These are phyloP conservation scores for Pseudonitzschia delicatissima DNA, from an alignment of 108 stramenopile genomes.

Conservation along the genomic window DNA sequence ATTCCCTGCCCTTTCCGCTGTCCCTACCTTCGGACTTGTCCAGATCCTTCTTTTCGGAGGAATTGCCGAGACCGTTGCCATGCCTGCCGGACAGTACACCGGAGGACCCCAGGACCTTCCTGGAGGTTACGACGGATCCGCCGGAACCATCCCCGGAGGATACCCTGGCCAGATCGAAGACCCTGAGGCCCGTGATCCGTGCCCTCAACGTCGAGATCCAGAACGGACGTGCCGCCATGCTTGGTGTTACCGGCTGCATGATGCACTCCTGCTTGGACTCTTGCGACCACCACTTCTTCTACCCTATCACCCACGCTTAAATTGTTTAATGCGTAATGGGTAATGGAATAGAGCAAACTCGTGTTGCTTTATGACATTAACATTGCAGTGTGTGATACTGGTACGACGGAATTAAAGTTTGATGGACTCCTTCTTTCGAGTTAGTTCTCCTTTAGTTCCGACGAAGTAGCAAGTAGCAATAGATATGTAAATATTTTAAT, in stretches of 20 bases:
- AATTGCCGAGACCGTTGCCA: conserved; percentile 40
- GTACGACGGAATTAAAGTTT: too few relatives aligned
- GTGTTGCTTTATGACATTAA: too few relatives aligned
- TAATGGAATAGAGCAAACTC: too few relatives aligned
- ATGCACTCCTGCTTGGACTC: conserved; percentile 18
- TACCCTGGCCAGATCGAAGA: conserved; percentile 33
- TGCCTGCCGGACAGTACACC: conserved; percentile 48
- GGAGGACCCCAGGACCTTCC: background rate
- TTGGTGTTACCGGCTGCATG: conserved; percentile 75
- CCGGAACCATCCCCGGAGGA: conserved; percentile 49
- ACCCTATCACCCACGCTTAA: background rate
- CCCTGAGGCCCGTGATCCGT: conserved; percentile 47
- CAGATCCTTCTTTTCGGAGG: conserved; percentile 52
- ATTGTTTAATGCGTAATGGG: too few relatives aligned
- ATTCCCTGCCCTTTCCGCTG: conserved; percentile 27
- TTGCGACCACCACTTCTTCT: background rate
- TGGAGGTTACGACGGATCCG: conserved; percentile 39
- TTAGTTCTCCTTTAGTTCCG: too few relatives aligned
- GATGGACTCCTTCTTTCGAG: too few relatives aligned
- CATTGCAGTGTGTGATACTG: too few relatives aligned
- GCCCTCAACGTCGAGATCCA: conserved; percentile 85
- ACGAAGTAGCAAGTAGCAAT: too few relatives aligned
- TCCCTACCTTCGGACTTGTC: conserved; percentile 37
- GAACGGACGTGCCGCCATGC: too few relatives aligned
- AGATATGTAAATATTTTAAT: too few relatives aligned